A percentile compares a stretch with the other conserved stretches of the same genome.
These are phyloP conservation scores for Quercus agrifolia DNA, from an alignment of 306 rosid genomes.

Conservation along the genomic window DNA sequence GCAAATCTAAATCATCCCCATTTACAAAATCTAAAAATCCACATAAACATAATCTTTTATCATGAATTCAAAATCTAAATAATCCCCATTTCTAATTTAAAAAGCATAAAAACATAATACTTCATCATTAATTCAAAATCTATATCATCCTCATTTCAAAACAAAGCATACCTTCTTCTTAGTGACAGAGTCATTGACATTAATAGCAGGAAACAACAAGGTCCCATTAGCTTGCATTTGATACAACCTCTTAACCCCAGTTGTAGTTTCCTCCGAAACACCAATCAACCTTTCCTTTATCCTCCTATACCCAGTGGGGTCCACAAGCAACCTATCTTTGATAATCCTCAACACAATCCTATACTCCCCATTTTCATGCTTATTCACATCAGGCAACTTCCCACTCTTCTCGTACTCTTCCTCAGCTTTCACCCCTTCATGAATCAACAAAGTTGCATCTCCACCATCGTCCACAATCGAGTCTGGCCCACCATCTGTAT, in stretches of 20 bases:
- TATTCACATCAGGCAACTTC: conserved; percentile 50
- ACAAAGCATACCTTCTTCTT: conserved; percentile 77
- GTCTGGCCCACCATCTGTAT: conserved; percentile 64
- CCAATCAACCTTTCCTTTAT: conserved; percentile 86
- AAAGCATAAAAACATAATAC: no score
- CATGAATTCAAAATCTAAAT: no score
- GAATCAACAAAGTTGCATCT: conserved; percentile 72
- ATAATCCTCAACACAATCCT: conserved; percentile 71
- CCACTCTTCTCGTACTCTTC: conserved; percentile 59
- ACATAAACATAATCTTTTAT: no score
- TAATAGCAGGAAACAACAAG: conserved; percentile 86
- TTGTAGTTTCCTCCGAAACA: conserved; percentile 97
- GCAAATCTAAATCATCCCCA: no score
- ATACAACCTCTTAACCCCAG: conserved; percentile 93
- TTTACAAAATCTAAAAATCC: no score
- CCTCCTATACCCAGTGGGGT: conserved; percentile 80
- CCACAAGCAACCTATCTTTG: conserved; percentile 63
- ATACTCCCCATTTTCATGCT: conserved; percentile 71
- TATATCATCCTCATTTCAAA: no score
- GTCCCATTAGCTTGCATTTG: conserved; percentile 84
- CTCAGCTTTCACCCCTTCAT: conserved; percentile 94
- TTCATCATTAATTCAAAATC: no score
- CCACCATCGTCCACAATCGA: conserved; percentile 93
- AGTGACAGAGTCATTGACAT: conserved; percentile 93
- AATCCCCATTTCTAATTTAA: no score